These are phyloP conservation scores for Flaveria bidentis DNA, from an alignment of 129 eudicot species.

Conservation along the genomic window DNA sequence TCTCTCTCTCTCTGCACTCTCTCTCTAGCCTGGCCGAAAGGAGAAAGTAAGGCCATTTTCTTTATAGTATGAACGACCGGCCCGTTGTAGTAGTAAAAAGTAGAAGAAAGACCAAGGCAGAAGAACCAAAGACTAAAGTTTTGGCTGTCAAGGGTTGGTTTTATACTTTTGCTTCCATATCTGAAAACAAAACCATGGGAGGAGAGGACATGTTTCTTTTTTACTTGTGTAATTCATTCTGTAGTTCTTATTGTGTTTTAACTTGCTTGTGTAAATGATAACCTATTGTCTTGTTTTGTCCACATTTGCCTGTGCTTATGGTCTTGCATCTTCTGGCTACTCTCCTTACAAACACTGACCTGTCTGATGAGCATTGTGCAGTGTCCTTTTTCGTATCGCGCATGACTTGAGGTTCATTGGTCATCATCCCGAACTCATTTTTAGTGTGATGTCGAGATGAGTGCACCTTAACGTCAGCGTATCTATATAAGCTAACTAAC, in stretches of 20 bases:
- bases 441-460: too few species aligned
- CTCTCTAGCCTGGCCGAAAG: slow-evolving; percentile 4
- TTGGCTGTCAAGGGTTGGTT: slow-evolving; percentile 27
- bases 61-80: slow-evolving; percentile 12
- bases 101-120: slow-evolving; percentile 29
- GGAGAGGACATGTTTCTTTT: slow-evolving; percentile 19
- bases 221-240: slow-evolving; percentile 16
- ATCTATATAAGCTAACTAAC: too few species aligned
- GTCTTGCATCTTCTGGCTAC: background rate
- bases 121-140: slow-evolving; percentile 28
- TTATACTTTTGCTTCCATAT: slow-evolving; percentile 18
- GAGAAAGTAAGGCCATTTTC: slow-evolving; percentile 10
- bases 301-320: slow-evolving; percentile 4
- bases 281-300: slow-evolving; percentile 1
- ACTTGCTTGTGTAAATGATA: slow-evolving; percentile 9
- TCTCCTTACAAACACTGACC: background rate
- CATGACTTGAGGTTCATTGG: background rate
- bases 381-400: too few species aligned
- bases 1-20: slow-evolving; percentile 4
- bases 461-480: too few species aligned
- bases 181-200: slow-evolving; percentile 14
- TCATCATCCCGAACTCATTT: too few species aligned
- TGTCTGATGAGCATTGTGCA: background rate
- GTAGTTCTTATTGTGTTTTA: slow-evolving; percentile 17
- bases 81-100: slow-evolving; percentile 25